phyloP scores from a whole-genome alignment of 2,329 filamentous ascomycete genomes.

The Nannizziopsis arthrosporioides region DNA sequence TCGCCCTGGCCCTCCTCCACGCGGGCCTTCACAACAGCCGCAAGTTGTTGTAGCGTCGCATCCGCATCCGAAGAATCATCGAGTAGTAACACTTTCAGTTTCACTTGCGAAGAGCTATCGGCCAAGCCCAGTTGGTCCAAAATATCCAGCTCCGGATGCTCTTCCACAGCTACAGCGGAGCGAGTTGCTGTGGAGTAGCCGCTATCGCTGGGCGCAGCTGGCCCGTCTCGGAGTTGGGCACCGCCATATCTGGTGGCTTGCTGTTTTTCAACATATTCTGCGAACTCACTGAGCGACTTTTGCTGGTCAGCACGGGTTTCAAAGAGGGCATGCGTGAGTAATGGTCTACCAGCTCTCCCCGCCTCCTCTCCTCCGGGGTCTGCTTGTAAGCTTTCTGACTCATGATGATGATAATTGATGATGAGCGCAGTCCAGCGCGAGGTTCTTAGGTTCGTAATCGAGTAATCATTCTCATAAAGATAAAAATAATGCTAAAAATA shows the following conservation, averaged over 20 bases:
- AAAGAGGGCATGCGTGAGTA: neutral
- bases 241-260: constrained; percentile 46
- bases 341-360: constrained; percentile 64
- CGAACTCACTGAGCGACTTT: constrained; percentile 82
- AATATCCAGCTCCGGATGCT: constrained; percentile 82
- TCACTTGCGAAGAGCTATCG: constrained; percentile 50
- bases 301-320: neutral
- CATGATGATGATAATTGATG: constrained; percentile 20
- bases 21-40: constrained; percentile 53
- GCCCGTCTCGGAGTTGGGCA: constrained; percentile 16
- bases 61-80: constrained; percentile 43
- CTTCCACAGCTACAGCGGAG: constrained; percentile 37
- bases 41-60: constrained; percentile 51
- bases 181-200: constrained; percentile 30
- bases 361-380: constrained; percentile 65
- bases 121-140: constrained; percentile 65
- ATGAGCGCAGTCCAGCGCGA: constrained; percentile 7
- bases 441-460: constrained; percentile 12
- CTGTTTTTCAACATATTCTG: constrained; percentile 93
- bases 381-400: constrained; percentile 42
- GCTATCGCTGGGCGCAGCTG: constrained; percentile 31
- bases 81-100: constrained; percentile 66
- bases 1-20: constrained; percentile 79
- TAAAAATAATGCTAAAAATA: constrained; percentile 2
- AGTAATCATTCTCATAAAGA: constrained; percentile 14